Percentiles rank a stretch among this genome's conserved stretches.
Evolutionary conservation across 768 basidiomycete genomes (phyloP).

Genomic region (Pholiota molesta): DNA sequence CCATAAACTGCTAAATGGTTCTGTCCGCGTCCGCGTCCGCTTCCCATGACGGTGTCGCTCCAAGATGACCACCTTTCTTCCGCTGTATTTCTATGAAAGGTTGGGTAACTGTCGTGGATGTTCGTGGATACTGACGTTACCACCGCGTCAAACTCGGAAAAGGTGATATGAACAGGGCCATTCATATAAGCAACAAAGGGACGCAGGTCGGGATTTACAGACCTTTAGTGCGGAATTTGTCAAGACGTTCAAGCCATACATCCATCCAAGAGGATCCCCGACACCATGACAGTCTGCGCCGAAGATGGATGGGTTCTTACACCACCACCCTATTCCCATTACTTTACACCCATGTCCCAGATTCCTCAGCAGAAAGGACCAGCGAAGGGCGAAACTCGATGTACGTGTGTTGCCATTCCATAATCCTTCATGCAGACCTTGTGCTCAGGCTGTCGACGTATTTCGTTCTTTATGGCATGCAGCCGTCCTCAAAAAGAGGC

Average conservation of each 20-base stretch:
- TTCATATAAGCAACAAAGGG: slow-evolving; percentile 4
- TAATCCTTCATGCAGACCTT: background rate
- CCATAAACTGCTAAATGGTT: background rate
- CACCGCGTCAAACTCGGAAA: slow-evolving; percentile 9
- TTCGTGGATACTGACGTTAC: background rate
- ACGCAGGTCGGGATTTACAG: slow-evolving; percentile 1
- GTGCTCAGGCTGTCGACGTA: background rate
- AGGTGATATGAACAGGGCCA: slow-evolving; percentile 1
- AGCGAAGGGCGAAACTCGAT: background rate
- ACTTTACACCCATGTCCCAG: background rate
- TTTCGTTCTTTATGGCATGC: background rate
- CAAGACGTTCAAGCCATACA: background rate
- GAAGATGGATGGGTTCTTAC: background rate
- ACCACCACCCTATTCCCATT: slow-evolving; percentile 6
- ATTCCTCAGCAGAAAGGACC: background rate
- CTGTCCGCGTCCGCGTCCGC: no score
- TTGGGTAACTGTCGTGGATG: background rate
- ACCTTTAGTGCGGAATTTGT: slow-evolving; percentile 4
- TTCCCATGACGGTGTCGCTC: background rate
- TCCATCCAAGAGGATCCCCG: background rate
- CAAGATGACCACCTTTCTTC: slow-evolving; percentile 2
- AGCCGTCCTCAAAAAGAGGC: slow-evolving; percentile 14
- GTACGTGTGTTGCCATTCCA: slow-evolving; percentile 7
- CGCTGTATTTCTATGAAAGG: background rate
- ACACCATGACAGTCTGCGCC: background rate